Evolutionary conservation across 2,329 filamentous ascomycete genomes (phyloP), one percentile per base, ranked within the genome.

Genomic region (Chrysoporthe puriensis): DNA sequence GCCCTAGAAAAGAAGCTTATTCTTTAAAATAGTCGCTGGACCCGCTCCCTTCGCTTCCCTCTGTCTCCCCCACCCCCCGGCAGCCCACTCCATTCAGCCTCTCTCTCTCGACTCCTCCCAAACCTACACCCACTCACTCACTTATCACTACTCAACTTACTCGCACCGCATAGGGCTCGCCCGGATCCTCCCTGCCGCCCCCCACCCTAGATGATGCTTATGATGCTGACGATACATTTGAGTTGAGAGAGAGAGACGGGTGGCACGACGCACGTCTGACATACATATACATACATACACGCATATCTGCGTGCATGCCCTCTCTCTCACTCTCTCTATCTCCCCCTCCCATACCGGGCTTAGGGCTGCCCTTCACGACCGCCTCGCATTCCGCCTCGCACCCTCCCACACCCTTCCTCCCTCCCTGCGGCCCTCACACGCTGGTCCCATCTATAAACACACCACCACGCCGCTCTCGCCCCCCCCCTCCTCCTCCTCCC

Each of bases 21-120:
- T 40, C 34, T 57, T 40, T 57, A 57, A 57, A 57, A 57, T 57
- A 57, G 54, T 57, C 34, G 32, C 14, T 40, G 16, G 54, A 36
- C 54, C 54, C 32, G 54, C 54, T 13, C 26, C 1, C 26, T 26
- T 2, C 26, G 1, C 26, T 26, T 26, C 26, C 26, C 26, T 18
- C 3, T 18, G n/a, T 21, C 7, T 18, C 2, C 34, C 54, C 7
- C 32, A 14, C 21, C 50, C 32, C 50, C 16, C 50, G 7, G 7
- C 2, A 26, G 26, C 26, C 26, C 26, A 26, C 26, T 26, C 26
- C 26, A 13, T 54, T 54, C 50, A 54, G 50, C 50, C 50, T 54
- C 7, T 48, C 18, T 48, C n/a, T 21, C 46, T 48, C 46, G 1
- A 26, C 5, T 21, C 21, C 4, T 52, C 8, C 48, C 18, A n/a